Percentiles rank a stretch among this genome's conserved stretches.
Evolutionary conservation across 352 stramenopile species (phyloP).

Genomic region (Pilasporangium apinafurcum): DNA sequence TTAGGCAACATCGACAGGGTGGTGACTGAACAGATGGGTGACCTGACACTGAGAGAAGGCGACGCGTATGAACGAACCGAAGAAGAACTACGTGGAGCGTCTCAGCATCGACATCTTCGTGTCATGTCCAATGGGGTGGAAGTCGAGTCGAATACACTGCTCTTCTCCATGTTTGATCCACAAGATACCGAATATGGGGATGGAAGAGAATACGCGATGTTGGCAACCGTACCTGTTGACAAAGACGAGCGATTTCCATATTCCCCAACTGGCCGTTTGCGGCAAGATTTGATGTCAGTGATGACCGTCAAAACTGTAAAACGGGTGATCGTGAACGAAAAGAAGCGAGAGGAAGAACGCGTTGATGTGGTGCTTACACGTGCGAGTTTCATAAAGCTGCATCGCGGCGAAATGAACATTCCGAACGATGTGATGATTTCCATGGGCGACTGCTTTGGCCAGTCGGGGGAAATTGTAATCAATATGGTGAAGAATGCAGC

Average conservation of each 20-base stretch:
- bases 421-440: not conserved
- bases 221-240: no score
- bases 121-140: no score
- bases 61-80: slow-evolving; percentile 28
- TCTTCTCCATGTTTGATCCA: no score
- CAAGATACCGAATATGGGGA: no score
- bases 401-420: not conserved
- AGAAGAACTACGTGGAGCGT: no score
- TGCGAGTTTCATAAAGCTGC: not conserved
- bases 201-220: no score
- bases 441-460: no score
- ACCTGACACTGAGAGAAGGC: slow-evolving; percentile 46
- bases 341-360: not conserved
- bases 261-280: not conserved
- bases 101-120: no score
- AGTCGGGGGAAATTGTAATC: no score
- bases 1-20: slow-evolving; percentile 51
- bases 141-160: no score
- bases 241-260: slow-evolving; percentile 6
- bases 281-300: slow-evolving; percentile 2
- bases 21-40: slow-evolving; percentile 36
- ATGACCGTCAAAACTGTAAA: not conserved
- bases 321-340: not conserved
- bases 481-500: no score
- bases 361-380: slow-evolving; percentile 1